phyloP scores from a whole-genome alignment of 2,329 filamentous ascomycete genomes.

The Furcasterigmium furcatum region DNA sequence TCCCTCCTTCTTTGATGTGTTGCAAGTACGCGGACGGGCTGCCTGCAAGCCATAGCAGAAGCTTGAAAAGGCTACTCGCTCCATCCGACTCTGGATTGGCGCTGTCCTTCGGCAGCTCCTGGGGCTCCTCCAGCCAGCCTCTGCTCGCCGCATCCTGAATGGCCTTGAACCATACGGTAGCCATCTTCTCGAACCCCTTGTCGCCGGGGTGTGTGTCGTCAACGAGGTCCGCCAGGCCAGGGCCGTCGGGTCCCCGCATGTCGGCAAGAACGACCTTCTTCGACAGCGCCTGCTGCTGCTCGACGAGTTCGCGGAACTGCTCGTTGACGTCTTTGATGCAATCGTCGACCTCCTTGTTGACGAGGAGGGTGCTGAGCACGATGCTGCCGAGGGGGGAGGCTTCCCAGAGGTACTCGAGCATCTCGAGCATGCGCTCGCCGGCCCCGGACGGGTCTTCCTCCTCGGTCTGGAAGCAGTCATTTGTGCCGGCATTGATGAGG shows the following conservation, averaged over 20 bases:
- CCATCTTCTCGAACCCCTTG: constrained; percentile 37
- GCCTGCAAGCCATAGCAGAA: too few relatives aligned
- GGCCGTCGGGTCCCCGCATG: constrained; percentile 29
- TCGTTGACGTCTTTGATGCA: constrained; percentile 27
- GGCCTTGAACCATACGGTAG: constrained; percentile 27
- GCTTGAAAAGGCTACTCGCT: too few relatives aligned
- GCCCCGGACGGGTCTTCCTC: constrained; percentile 22
- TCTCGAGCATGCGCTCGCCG: constrained; percentile 25
- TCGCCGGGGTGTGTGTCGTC: constrained; percentile 37
- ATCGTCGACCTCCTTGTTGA: constrained; percentile 18
- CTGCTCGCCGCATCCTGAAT: constrained; percentile 20
- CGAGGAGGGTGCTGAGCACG: constrained; percentile 34
- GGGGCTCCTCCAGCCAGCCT: constrained; percentile 17
- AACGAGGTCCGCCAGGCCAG: constrained; percentile 23
- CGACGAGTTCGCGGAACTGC: constrained; percentile 23
- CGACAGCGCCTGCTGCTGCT: constrained; percentile 19
- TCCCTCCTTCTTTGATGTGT: too few relatives aligned
- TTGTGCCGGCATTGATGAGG: constrained; percentile 39
- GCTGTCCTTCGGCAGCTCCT: constrained; percentile 6
- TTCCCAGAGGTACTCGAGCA: constrained; percentile 30
- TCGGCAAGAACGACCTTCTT: constrained; percentile 33
- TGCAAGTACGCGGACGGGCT: too few relatives aligned
- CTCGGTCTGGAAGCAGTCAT: constrained; percentile 31
- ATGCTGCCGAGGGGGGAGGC: constrained; percentile 27
- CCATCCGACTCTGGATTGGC: background rate